phyloP scores from a whole-genome alignment of 2,329 filamentous ascomycete species.

The Fusarium staphyleae region DNA sequence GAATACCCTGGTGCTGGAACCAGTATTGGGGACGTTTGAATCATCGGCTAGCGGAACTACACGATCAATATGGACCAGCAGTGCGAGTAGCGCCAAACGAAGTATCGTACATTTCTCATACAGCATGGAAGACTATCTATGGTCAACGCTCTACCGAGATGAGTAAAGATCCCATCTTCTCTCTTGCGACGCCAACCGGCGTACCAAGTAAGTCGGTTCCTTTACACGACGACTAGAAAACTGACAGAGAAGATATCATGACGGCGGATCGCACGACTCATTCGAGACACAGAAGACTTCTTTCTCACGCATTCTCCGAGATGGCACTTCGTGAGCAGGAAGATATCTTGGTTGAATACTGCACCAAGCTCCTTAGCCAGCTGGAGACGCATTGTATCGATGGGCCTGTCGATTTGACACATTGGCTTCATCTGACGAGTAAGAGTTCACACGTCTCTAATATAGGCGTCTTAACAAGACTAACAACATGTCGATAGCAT shows the following conservation, averaged over 20 bases:
- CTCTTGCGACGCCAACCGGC: slow-evolving; percentile 25
- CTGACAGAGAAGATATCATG: slow-evolving; percentile 27
- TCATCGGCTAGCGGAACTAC: slow-evolving; percentile 23
- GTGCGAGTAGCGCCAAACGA: slow-evolving; percentile 31
- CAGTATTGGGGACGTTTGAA: slow-evolving; percentile 26
- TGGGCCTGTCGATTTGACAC: slow-evolving; percentile 18
- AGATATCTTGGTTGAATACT: slow-evolving; percentile 22
- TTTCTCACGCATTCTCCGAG: slow-evolving; percentile 31
- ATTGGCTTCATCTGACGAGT: slow-evolving; percentile 33
- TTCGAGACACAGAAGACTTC: slow-evolving; percentile 25
- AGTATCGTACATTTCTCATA: slow-evolving; percentile 25
- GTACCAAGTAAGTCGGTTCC: slow-evolving; percentile 23
- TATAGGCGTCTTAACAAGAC: neutral
- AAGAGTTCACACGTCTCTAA: neutral
- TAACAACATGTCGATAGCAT: slow-evolving; percentile 5
- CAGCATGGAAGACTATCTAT: slow-evolving; percentile 31
- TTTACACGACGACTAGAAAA: neutral
- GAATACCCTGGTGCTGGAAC: slow-evolving; percentile 32
- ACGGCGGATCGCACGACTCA: slow-evolving; percentile 27
- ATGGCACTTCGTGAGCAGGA: slow-evolving; percentile 34
- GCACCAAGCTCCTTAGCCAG: slow-evolving; percentile 21
- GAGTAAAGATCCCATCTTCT: slow-evolving; percentile 32
- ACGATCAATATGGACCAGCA: slow-evolving; percentile 20
- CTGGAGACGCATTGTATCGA: slow-evolving; percentile 6
- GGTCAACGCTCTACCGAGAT: slow-evolving; percentile 26